These are phyloP conservation scores for Benincasa hispida DNA, from an alignment of 306 rosid species.

Conservation along the genomic window DNA sequence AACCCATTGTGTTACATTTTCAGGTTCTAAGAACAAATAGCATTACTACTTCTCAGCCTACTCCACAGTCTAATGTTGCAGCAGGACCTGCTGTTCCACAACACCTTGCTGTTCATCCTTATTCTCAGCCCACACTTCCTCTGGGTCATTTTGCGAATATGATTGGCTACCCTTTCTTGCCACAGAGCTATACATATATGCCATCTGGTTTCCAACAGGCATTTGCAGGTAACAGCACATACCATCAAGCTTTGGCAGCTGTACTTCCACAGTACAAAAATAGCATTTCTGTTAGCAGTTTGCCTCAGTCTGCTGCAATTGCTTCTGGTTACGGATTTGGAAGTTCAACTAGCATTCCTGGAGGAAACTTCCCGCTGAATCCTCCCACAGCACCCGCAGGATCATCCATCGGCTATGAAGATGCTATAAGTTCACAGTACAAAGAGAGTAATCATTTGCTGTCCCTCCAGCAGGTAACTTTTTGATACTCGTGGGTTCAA, in stretches of 20 bases:
- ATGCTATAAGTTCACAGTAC: slow-evolving; percentile 67
- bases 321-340: slow-evolving; percentile 91
- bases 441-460: slow-evolving; percentile 81
- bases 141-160: slow-evolving; percentile 85
- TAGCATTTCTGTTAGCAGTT: slow-evolving; percentile 86
- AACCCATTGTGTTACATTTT: slow-evolving; percentile 3
- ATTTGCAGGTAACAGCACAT: slow-evolving; percentile 85
- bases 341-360: slow-evolving; percentile 76
- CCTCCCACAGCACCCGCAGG: slow-evolving; percentile 63
- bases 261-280: slow-evolving; percentile 92
- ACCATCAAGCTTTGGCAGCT: slow-evolving; percentile 92
- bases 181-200: slow-evolving; percentile 94
- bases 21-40: slow-evolving; percentile 71
- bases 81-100: slow-evolving; percentile 92
- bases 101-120: slow-evolving; percentile 90
- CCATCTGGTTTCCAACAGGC: slow-evolving; percentile 96
- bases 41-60: slow-evolving; percentile 61
- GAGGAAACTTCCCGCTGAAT: slow-evolving; percentile 81
- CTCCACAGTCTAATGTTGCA: slow-evolving; percentile 52
- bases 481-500: not conserved
- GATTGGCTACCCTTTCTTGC: slow-evolving; percentile 94
- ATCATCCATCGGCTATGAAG: slow-evolving; percentile 78
- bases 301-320: slow-evolving; percentile 85
- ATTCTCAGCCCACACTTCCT: slow-evolving; percentile 86
- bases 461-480: slow-evolving; percentile 83